phyloP scores from a whole-genome alignment of 352 stramenopile species.

The Globisporangium lucens region DNA sequence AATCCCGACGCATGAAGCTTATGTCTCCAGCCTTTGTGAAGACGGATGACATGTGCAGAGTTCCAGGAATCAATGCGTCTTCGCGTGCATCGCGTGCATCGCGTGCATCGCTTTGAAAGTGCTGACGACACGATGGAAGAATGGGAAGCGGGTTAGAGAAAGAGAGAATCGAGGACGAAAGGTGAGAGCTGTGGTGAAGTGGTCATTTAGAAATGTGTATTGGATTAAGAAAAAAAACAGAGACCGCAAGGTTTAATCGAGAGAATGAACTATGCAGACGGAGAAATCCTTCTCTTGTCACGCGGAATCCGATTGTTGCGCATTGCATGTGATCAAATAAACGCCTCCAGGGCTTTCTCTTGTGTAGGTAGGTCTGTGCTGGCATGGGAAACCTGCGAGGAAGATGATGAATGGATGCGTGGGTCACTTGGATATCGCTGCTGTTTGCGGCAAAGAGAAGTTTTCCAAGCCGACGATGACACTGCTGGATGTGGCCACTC shows the following conservation, averaged over 20 bases:
- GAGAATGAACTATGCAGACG: slow-evolving; percentile 1
- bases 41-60: not conserved
- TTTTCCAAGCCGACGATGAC: not conserved
- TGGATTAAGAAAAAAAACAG: slow-evolving; percentile 12
- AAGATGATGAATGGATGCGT: too few species aligned
- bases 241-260: not conserved
- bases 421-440: not conserved
- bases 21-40: not conserved
- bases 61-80: not conserved
- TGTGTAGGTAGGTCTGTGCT: not conserved
- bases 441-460: not conserved
- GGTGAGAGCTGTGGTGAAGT: not conserved
- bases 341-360: not conserved
- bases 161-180: not conserved
- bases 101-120: not conserved
- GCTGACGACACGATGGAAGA: not conserved
- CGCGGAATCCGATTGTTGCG: not conserved
- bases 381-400: too few species aligned
- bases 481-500: not conserved
- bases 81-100: too few species aligned
- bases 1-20: not conserved
- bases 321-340: not conserved
- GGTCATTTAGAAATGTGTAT: slow-evolving; percentile 12
- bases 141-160: not conserved
- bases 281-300: not conserved